Evolutionary conservation across 2,329 filamentous ascomycete genomes (phyloP).

Genomic region (Magnaporthiopsis poae): DNA sequence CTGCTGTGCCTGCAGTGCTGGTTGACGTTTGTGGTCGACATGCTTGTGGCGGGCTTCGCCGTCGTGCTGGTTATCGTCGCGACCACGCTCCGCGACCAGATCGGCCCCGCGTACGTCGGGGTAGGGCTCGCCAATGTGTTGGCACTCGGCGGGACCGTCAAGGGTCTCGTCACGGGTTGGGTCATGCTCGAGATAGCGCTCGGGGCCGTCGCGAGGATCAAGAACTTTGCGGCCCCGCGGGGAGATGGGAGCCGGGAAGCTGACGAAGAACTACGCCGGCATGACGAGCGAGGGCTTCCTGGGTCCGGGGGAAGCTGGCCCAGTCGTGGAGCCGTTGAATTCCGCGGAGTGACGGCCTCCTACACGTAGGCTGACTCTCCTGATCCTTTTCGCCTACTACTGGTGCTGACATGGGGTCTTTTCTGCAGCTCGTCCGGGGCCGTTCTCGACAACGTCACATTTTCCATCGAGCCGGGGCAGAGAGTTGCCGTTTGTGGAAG

Average conservation of each 20-base stretch:
- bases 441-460: constrained; percentile 17
- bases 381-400: neutral
- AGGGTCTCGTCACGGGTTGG: constrained; percentile 18
- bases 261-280: neutral
- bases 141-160: constrained; percentile 14
- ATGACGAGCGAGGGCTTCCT: neutral
- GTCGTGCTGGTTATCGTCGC: constrained; percentile 26
- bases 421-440: neutral
- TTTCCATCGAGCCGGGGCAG: constrained; percentile 21
- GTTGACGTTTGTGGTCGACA: constrained; percentile 30
- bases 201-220: constrained; percentile 19
- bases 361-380: constrained; percentile 2
- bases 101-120: constrained; percentile 22
- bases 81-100: constrained; percentile 21
- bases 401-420: neutral
- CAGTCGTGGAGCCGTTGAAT: constrained; percentile 4
- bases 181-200: constrained; percentile 19
- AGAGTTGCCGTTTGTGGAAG: constrained; percentile 28
- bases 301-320: constrained; percentile 5
- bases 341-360: constrained; percentile 9
- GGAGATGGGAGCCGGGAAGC: neutral
- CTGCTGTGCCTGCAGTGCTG: constrained; percentile 48
- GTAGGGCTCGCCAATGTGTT: constrained; percentile 23
- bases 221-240: constrained; percentile 8
- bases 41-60: constrained; percentile 27